These are phyloP conservation scores for Chytriomyces hyalinus DNA, from an alignment of 192 early-diverging fungal genomes.

Conservation along the genomic window DNA sequence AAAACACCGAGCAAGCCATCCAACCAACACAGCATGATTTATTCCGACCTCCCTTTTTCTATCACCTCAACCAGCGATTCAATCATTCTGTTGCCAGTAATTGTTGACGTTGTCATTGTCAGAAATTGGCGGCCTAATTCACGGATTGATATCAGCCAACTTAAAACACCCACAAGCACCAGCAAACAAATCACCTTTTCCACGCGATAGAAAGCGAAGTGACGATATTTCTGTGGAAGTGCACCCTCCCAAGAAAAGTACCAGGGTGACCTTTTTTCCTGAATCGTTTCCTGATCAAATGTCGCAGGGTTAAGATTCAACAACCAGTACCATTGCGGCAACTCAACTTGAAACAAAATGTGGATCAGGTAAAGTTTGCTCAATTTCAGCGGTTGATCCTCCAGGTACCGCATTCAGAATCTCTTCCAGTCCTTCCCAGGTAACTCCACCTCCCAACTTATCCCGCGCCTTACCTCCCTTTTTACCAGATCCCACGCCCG, in stretches of 20 bases:
- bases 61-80: conserved; percentile 49
- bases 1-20: conserved; percentile 57
- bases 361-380: conserved; percentile 31
- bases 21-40: conserved; percentile 31
- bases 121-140: conserved; percentile 79
- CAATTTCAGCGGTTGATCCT: conserved; percentile 73
- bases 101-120: conserved; percentile 85
- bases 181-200: conserved; percentile 66
- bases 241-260: conserved; percentile 96
- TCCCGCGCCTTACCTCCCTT: conserved; percentile 3
- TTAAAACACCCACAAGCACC: conserved; percentile 13
- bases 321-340: background rate
- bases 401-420: conserved; percentile 79
- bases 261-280: conserved; percentile 73
- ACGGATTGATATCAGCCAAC: background rate
- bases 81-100: conserved; percentile 83
- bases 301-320: conserved; percentile 8
- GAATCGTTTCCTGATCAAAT: conserved; percentile 49
- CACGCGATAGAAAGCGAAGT: conserved; percentile 83
- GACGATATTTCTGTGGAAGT: conserved; percentile 93
- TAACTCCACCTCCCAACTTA: conserved; percentile 34
- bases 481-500: background rate
- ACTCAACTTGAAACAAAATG: conserved; percentile 22
- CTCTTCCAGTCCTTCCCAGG: conserved; percentile 93
- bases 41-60: background rate